Evolutionary conservation across 73 alveolate genomes (phyloP).

Genomic region (Paramecium biaurelia): DNA sequence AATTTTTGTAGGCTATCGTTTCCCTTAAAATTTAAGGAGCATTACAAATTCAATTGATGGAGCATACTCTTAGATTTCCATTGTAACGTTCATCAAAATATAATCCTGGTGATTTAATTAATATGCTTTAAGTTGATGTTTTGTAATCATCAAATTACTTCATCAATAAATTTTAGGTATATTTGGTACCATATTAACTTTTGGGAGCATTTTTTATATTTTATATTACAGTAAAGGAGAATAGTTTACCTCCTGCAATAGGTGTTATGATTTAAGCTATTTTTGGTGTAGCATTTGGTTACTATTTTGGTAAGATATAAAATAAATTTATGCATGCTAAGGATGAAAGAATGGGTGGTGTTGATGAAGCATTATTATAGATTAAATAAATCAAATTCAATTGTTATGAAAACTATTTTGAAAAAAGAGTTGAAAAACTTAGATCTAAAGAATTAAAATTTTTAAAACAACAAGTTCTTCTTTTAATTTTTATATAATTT

Average conservation of each 20-base stretch:
- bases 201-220: background rate
- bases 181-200: conserved; percentile 11
- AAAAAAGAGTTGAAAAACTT: background rate
- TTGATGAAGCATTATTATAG: conserved; percentile 31
- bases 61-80: background rate
- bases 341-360: conserved; percentile 51
- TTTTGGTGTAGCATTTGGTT: conserved; percentile 27
- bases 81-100: background rate
- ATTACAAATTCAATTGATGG: background rate
- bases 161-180: background rate
- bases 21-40: background rate
- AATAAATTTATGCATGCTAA: conserved; percentile 48
- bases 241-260: background rate
- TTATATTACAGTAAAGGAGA: background rate
- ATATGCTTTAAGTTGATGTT: conserved; percentile 46
- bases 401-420: conserved; percentile 19
- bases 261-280: background rate
- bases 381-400: conserved; percentile 30
- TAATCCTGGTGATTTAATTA: conserved; percentile 40
- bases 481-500: background rate
- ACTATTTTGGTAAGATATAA: background rate
- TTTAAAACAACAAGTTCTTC: background rate
- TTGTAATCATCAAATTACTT: background rate
- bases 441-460: background rate
- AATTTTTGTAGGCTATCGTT: background rate